Base-by-base conservation (phyloP, 2,329 filamentous ascomycete species). In the Arthrobotrys megalospora region DNA sequence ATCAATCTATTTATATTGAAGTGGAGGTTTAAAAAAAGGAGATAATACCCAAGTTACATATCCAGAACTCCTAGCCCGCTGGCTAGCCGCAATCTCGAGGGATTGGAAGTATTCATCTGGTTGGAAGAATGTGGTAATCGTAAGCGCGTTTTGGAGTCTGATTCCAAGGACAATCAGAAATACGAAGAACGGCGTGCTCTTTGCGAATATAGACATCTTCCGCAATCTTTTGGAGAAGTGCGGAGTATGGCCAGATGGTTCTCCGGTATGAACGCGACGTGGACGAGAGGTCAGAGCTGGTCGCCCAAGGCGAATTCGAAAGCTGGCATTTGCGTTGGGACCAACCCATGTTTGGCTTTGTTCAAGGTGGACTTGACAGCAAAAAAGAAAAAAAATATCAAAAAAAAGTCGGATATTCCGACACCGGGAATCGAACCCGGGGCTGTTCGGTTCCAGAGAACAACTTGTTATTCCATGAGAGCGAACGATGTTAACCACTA, bases 71-170 rank as follows among this genome's bases (percentile, higher is more conserved):
- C 91, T 92, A 87, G 84, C 1, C 86, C 83, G 21, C 94, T 94
- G 87, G 97, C 91, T 87, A 94, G 95, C 98, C 81, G 96, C 96
- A 66, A 96, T 95, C 86, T 99, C 96, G 52, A 98, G 89, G 0
- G 94, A 92, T 83, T 99, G 96, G 83, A 96, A 99, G 86, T 93
- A 98, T 85, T 99, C 96, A 86, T 99, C 96, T 32, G 96, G 96
- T 85, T 99, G 96, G 86, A 99, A 99, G 84, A 97, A 99, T 19
- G 96, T 98, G 80, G 89, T 87, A 72, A 96, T 87, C 79, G 88
- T 90, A 81, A 96, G 87, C 36, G 93, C 91, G 85, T 97, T 97
- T 83, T 92, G 84, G 80, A 95, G 88, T 68, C 96, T 93, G 80
- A 97, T 88, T 47, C 89, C 87, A 80, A 97, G 81, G 62, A 90